Percentiles rank a stretch among this genome's conserved stretches.
These are phyloP conservation scores for Aphanomyces stellatus DNA, from an alignment of 352 stramenopile species.

Conservation along the genomic window DNA sequence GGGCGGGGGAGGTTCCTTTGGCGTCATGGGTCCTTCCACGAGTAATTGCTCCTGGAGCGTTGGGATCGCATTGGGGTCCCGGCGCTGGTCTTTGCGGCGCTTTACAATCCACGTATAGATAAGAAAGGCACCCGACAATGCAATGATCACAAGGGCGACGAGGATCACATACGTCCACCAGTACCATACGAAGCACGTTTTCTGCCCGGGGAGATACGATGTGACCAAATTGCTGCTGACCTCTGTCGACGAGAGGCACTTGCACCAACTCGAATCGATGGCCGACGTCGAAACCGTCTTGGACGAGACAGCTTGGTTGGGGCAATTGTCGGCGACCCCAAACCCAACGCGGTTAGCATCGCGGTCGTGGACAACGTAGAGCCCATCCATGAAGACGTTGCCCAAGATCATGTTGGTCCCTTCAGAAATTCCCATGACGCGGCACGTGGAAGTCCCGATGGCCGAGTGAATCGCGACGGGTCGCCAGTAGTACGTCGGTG, in stretches of 20 bases:
- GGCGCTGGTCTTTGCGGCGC: conserved; percentile 33
- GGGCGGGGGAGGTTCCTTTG: neutral
- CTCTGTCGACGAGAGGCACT: conserved; percentile 53
- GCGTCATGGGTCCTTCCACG: neutral
- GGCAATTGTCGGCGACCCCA: conserved; percentile 56
- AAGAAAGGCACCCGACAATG: conserved; percentile 39
- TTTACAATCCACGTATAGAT: conserved; percentile 42
- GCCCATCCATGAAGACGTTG: conserved; percentile 79
- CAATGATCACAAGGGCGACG: conserved; percentile 41
- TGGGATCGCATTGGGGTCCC: conserved; percentile 25
- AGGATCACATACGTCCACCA: conserved; percentile 86
- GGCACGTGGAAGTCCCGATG: conserved; percentile 35
- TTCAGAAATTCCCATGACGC: conserved; percentile 77
- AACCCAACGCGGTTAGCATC: conserved; percentile 41
- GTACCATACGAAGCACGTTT: conserved; percentile 78
- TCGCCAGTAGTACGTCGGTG: conserved; percentile 75
- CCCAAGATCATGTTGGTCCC: conserved; percentile 62
- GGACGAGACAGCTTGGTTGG: conserved; percentile 55
- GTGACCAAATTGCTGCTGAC: conserved; percentile 51
- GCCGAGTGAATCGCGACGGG: conserved; percentile 30
- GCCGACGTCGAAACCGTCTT: conserved; percentile 42
- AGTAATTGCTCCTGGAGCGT: neutral
- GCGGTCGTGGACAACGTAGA: conserved; percentile 75
- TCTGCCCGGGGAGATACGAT: conserved; percentile 44
- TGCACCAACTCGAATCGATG: conserved; percentile 36